Evolutionary conservation across 1,284 basidiomycete genomes (phyloP), one percentile per base, ranked within the genome.

Genomic region (Ceratobasidium sp.): DNA sequence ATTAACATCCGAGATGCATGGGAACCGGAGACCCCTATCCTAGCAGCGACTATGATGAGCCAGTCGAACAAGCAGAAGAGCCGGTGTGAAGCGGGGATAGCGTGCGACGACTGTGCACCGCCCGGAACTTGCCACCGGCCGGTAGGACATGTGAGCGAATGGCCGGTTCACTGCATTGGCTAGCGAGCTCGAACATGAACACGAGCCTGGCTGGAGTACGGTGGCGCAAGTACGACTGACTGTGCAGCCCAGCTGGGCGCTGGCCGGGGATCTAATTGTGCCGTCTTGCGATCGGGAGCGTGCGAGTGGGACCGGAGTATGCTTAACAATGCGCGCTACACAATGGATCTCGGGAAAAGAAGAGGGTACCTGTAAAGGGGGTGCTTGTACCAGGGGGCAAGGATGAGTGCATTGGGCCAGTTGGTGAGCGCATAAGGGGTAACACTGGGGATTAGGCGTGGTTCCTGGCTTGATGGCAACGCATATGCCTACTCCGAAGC

Each of bases 391-490:
- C 32, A 53, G 52, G 52, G 52, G 52, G 3, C 3, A 34, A 3
- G 53, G 52, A 53, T 58, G 2, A 21, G 21, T 10, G 57, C 53
- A 34, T n/a, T n/a, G n/a, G n/a, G n/a, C n/a, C n/a, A n/a, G n/a
- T n/a, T n/a, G 36, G 58, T 69, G 65, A 57, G 39, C 65, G 53
- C 65, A 69, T 58, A 69, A 69, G 65, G 12, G 10, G 10, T 18
- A 28, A 30, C 32, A 4, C 53, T 67, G 64, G 64, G 65, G 53
- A 69, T 69, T 57, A 55, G 65, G 34, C 8, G 53, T 32, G 52
- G 65, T 69, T 69, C 65, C 65, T 57, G 52, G 53, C 23, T 46
- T 69, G 65, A 69, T 69, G 65, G 65, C 52, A 69, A 69, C 65
- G 36, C 39, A 69, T 52, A 55, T 28, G 41, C 48, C 45, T 16